Evolutionary conservation across 768 basidiomycete genomes (phyloP), one percentile per base, ranked within the genome.

Genomic region (Boletus patriciae): DNA sequence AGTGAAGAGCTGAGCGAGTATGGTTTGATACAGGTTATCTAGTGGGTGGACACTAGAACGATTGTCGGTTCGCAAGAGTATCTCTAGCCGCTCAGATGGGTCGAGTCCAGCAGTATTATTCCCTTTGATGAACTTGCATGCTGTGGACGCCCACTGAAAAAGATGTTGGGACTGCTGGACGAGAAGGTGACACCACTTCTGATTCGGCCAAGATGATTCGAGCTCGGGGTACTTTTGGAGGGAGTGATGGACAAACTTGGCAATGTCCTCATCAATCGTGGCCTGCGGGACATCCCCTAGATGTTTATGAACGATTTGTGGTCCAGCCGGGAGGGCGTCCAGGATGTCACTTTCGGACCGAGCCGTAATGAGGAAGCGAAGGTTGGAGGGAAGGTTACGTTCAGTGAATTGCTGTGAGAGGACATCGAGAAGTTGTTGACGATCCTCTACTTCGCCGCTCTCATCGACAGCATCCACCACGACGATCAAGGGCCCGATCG

Each of bases 71-170:
- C 45, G 41, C 16, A 62, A 2, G 33, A 61, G 60, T 29, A 37
- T 45, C 18, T 49, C 23, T 9, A 63, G 43, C 19, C 46, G 62
- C 6, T 63, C 49, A 5, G 3, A 6, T 11, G 49, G 18, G 31
- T 34, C 27, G 12, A 55, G 41, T 18, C 62, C 62, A 36, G 25
- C 25, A n/a, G 56, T 34, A 41, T 50, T 54, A 23, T 50, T 48
- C 9, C 65, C 60, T 19, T 57, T 43, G 31, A 71, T 63, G n/a
- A 59, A 65, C 25, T 25, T 25, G 25, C 25, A 25, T 25, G 25
- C 25, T 3, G 25, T 25, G 25, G 25, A 25, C 25, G 71, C 71
- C 71, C 69, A 72, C 50, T 70, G 64, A 46, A 72, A 71, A 15
- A 71, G 62, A 10, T 54, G 70, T 13, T 70, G 61, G 6, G 70